phyloP scores from a whole-genome alignment of 495 filamentous ascomycete genomes.

The Amniculicola lignicola region DNA sequence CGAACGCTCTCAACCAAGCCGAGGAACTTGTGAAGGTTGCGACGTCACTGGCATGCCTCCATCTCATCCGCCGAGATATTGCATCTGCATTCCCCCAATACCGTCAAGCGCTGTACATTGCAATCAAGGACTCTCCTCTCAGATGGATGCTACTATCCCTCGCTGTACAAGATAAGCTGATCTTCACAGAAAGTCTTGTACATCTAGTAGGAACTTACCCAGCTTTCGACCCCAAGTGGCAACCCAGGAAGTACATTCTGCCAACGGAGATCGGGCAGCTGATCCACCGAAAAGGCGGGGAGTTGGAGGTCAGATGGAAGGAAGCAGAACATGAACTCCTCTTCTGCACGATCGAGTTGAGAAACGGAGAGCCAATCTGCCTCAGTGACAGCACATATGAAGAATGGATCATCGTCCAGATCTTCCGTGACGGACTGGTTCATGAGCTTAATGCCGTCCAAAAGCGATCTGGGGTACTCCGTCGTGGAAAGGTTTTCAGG shows the following conservation, averaged over 20 bases:
- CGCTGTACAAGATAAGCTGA: conserved; percentile 23
- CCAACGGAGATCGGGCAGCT: conserved; percentile 11
- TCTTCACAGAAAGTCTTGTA: conserved; percentile 38
- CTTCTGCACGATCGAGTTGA: conserved; percentile 19
- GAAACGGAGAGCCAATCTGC: not conserved
- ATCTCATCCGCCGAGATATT: conserved; percentile 23
- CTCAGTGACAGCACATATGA: conserved; percentile 11
- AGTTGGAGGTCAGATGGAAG: conserved; percentile 4
- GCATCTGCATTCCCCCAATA: conserved; percentile 15
- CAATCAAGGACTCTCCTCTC: conserved; percentile 32
- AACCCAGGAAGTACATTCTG: conserved; percentile 6
- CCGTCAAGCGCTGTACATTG: conserved; percentile 30
- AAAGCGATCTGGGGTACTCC: not conserved
- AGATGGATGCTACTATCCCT: conserved; percentile 34
- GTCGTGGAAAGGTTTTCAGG: conserved; percentile 28
- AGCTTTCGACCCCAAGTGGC: conserved; percentile 28
- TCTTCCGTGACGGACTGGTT: conserved; percentile 35
- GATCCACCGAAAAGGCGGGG: conserved; percentile 19
- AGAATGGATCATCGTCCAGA: conserved; percentile 29
- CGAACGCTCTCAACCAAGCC: conserved; percentile 18
- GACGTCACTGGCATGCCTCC: conserved; percentile 13
- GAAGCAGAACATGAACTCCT: conserved; percentile 32
- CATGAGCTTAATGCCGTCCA: conserved; percentile 11
- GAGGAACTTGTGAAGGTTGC: conserved; percentile 28
- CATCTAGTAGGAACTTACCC: conserved; percentile 37